These are phyloP conservation scores for Lasiosphaeria miniovina DNA, from an alignment of 495 filamentous ascomycete species.

Conservation along the genomic window DNA sequence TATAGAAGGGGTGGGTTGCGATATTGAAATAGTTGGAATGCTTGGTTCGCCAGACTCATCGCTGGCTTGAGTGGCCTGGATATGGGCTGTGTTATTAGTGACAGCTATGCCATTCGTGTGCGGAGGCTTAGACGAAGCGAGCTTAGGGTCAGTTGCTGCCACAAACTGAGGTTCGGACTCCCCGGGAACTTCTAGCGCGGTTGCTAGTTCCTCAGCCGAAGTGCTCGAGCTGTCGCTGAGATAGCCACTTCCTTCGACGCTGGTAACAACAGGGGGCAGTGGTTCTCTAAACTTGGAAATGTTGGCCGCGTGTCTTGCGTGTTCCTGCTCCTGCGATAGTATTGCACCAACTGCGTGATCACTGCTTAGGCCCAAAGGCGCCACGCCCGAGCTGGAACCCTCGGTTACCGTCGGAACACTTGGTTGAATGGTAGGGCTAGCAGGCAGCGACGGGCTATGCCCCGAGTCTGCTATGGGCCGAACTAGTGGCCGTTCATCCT, in stretches of 20 bases:
- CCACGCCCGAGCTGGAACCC: constrained; percentile 10
- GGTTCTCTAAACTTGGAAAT: constrained; percentile 53
- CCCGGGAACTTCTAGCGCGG: constrained; percentile 8
- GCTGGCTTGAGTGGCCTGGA: constrained; percentile 3
- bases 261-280: constrained; percentile 63
- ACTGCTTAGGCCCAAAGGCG: constrained; percentile 48
- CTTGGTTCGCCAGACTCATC: constrained; percentile 14
- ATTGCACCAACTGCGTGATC: constrained; percentile 64
- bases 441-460: constrained; percentile 19
- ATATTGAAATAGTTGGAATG: constrained; percentile 38
- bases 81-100: background rate
- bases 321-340: constrained; percentile 42
- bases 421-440: background rate
- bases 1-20: constrained; percentile 28
- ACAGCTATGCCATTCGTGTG: background rate
- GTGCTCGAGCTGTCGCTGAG: constrained; percentile 43
- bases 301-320: constrained; percentile 42
- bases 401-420: constrained; percentile 2
- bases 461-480: constrained; percentile 39
- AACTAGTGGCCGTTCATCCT: constrained; percentile 49
- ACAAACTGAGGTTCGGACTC: background rate
- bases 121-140: background rate
- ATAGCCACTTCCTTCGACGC: constrained; percentile 59
- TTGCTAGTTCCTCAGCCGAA: constrained; percentile 16
- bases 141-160: background rate